These are phyloP conservation scores for Elsinoe necatrix DNA, from an alignment of 2,329 filamentous ascomycete genomes.

Conservation along the genomic window DNA sequence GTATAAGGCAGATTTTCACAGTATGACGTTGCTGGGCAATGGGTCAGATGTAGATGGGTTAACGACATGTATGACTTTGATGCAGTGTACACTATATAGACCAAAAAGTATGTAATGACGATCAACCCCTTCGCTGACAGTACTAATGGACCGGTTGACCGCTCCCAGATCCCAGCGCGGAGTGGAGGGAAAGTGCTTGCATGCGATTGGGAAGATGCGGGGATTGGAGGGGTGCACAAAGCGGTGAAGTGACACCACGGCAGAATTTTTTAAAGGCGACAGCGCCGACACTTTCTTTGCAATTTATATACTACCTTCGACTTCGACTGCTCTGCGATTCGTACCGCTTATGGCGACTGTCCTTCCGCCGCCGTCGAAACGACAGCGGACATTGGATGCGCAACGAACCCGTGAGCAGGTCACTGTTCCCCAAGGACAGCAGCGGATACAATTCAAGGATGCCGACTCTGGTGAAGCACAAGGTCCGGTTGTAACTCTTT, in stretches of 20 bases:
- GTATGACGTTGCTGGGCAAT: constrained; percentile 4
- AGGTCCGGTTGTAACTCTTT: constrained; percentile 64
- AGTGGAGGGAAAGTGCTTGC: neutral
- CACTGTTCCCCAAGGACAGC: constrained; percentile 58
- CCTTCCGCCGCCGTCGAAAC: constrained; percentile 76
- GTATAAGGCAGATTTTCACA: neutral
- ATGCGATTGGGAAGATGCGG: neutral
- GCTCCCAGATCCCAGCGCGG: too few relatives aligned
- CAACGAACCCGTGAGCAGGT: constrained; percentile 67
- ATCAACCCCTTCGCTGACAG: neutral
- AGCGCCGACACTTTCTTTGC: too few relatives aligned
- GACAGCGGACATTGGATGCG: constrained; percentile 67
- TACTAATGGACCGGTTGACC: too few relatives aligned
- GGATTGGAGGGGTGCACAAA: neutral
- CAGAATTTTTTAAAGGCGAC: neutral
- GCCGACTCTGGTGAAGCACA: constrained; percentile 60
- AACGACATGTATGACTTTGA: constrained; percentile 2
- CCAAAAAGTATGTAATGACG: constrained; percentile 6
- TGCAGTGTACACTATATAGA: constrained; percentile 3
- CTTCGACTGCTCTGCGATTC: neutral
- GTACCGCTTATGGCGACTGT: constrained; percentile 61
- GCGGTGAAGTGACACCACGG: neutral
- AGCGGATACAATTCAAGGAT: constrained; percentile 71
- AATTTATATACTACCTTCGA: too few relatives aligned
- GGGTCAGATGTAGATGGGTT: constrained; percentile 2